phyloP scores from a whole-genome alignment of 2,329 filamentous ascomycete species.

The Hirsutella minnesotensis region DNA sequence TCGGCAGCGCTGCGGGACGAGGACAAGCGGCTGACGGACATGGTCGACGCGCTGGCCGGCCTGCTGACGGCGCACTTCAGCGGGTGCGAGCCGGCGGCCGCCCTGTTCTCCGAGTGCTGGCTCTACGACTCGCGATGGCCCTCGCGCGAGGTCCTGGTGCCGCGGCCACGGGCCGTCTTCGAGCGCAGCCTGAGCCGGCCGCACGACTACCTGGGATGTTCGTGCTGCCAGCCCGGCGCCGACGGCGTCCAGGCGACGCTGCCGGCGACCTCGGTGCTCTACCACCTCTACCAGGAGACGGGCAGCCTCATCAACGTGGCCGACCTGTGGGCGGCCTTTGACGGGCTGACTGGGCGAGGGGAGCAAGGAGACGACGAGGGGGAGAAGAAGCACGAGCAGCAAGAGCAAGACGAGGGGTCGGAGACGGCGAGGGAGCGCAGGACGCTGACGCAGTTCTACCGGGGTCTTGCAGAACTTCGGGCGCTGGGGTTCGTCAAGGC shows the following conservation, averaged over 20 bases:
- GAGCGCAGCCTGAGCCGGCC: constrained; percentile 62
- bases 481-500: constrained; percentile 78
- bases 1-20: constrained; percentile 57
- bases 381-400: constrained; percentile 20
- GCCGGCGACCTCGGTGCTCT: constrained; percentile 61
- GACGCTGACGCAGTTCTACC: constrained; percentile 69
- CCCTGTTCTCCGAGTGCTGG: constrained; percentile 59
- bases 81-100: constrained; percentile 17
- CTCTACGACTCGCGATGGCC: constrained; percentile 62
- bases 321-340: constrained; percentile 71
- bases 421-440: constrained; percentile 29
- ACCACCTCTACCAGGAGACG: constrained; percentile 69
- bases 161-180: constrained; percentile 56
- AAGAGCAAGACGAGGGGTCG: too few species aligned
- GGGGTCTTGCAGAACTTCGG: constrained; percentile 71
- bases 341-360: constrained; percentile 41
- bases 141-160: constrained; percentile 62
- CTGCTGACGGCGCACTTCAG: constrained; percentile 14
- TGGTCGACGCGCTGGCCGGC: constrained; percentile 40
- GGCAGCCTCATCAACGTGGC: constrained; percentile 66
- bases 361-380: constrained; percentile 25
- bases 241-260: constrained; percentile 46
- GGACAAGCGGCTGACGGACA: constrained; percentile 57
- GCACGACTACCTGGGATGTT: constrained; percentile 66
- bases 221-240: constrained; percentile 46